phyloP scores from a whole-genome alignment of 768 basidiomycete species.

The Lactarius quietus region DNA sequence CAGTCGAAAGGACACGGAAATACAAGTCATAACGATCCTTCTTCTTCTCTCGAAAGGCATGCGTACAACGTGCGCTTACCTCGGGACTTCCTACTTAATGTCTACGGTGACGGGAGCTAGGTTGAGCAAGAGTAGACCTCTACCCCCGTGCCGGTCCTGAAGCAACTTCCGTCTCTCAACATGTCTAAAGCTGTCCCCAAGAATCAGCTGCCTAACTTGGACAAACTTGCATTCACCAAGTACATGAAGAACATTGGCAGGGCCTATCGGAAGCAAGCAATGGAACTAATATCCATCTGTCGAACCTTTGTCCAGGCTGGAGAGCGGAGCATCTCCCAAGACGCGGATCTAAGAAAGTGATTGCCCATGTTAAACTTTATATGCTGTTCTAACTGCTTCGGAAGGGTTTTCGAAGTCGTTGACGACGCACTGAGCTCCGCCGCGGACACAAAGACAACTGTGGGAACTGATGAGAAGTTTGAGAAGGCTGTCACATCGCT shows the following conservation, averaged over 20 bases:
- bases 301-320: constrained; percentile 5
- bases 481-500: background rate
- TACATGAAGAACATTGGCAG: background rate
- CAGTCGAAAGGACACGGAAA: background rate
- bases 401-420: background rate
- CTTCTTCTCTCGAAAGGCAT: background rate
- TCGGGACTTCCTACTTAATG: background rate
- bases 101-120: background rate
- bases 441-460: background rate
- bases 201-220: background rate
- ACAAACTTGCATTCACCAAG: background rate
- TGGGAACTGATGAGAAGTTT: background rate
- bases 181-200: background rate
- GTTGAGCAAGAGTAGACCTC: background rate
- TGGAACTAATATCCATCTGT: constrained; percentile 5
- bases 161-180: background rate
- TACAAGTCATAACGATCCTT: too few species aligned
- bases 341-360: background rate
- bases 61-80: background rate
- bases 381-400: background rate
- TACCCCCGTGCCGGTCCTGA: background rate
- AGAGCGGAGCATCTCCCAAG: background rate
- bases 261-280: background rate
- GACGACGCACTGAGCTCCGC: constrained; percentile 6
- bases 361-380: too few species aligned